Percentiles rank a stretch among this genome's conserved stretches.
These are phyloP conservation scores for Psilocybe cubensis DNA, from an alignment of 768 basidiomycete genomes.

Conservation along the genomic window DNA sequence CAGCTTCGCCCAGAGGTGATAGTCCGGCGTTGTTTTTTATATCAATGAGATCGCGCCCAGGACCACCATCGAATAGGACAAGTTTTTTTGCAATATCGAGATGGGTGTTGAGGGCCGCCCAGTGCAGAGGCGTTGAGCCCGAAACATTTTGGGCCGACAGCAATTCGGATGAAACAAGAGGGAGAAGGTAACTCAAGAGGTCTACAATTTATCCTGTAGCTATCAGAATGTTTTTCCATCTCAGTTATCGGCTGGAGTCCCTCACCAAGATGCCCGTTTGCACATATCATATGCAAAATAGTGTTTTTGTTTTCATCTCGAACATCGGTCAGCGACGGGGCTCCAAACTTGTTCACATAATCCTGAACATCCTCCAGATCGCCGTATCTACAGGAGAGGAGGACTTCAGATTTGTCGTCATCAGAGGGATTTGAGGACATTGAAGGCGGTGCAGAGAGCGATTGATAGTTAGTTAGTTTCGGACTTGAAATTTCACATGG, in stretches of 20 bases:
- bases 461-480: neutral
- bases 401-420: conserved; percentile 70
- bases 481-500: conserved; percentile 23
- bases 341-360: conserved; percentile 65
- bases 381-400: conserved; percentile 87
- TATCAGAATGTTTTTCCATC: conserved; percentile 35
- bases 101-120: conserved; percentile 88
- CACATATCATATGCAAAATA: conserved; percentile 84
- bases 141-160: conserved; percentile 67
- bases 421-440: conserved; percentile 37
- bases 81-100: conserved; percentile 63
- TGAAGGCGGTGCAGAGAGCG: conserved; percentile 15
- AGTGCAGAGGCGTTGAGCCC: conserved; percentile 86
- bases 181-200: conserved; percentile 73
- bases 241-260: conserved; percentile 8
- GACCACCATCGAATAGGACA: conserved; percentile 57
- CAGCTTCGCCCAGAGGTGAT: conserved; percentile 83
- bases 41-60: conserved; percentile 73
- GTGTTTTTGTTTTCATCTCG: conserved; percentile 82
- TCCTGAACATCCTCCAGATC: conserved; percentile 78
- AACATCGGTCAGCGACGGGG: conserved; percentile 45
- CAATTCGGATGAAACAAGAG: conserved; percentile 55
- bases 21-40: conserved; percentile 73
- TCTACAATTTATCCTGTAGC: conserved; percentile 61
- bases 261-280: conserved; percentile 88